Evolutionary conservation across 2,329 filamentous ascomycete genomes (phyloP), one percentile per base, ranked within the genome.

Genomic region (Zasmidium angulare): DNA sequence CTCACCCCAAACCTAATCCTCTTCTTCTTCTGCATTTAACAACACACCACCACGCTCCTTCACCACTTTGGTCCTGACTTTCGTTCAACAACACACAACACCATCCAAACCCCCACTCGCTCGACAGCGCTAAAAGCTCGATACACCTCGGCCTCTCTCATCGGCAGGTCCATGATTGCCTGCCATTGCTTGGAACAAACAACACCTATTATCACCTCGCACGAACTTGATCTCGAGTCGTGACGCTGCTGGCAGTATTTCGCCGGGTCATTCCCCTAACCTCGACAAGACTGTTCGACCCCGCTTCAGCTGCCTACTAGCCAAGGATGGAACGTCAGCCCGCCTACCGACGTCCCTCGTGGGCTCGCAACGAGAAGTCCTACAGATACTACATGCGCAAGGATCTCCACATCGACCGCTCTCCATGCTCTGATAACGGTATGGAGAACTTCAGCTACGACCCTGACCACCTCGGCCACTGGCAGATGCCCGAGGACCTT

Each of bases 401-500:
- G 31, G 56, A 63, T 46, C 58, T 66, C 24, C 62, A 64, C 56
- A 59, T 55, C 53, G 60, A 60, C 52, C 65, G 64, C 58, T 56
- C 58, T 46, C 59, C 63, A 10, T 59, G 65, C 12, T 55, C 60
- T 17, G 69, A 72, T 53, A 61, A 65, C 53, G 68, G 68, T 47
- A 53, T 61, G 36, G 71, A 72, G 50, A 70, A 69, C 49, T 75
- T 72, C 67, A 69, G 66, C 53, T 74, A 73, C 66, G 66, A 73
- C 29, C 69, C 73, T 1, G 60, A 65, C 19, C 74, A 79, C 63
- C 68, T 80, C 23, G 55, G 60, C 6, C 60, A 67, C 10, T 81
- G 76, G 75, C 67, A 69, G 50, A 68, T 78, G 51, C 71, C 77
- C 0, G 63, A 74, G 23, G 66, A 72, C 12, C 67, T 79, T 23